A percentile compares a stretch with the other conserved stretches of the same genome.
Evolutionary conservation across 2,329 filamentous ascomycete species (phyloP).

Genomic region (Aspergillus latus): DNA sequence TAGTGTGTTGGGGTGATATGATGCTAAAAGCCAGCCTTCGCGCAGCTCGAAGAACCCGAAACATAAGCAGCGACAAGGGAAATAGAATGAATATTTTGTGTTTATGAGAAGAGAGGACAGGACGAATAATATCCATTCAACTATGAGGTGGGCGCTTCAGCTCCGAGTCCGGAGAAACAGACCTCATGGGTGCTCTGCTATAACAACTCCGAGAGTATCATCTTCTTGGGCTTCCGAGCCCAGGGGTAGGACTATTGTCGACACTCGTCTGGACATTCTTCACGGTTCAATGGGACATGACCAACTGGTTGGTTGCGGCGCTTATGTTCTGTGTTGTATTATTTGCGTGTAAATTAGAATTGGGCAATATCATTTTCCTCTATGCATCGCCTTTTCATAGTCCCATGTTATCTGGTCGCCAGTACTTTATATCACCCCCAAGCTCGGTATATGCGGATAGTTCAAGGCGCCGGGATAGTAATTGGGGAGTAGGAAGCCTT

Average conservation of each 20-base stretch:
- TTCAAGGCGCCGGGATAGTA: too few relatives aligned
- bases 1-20: too few relatives aligned
- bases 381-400: not conserved
- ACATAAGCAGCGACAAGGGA: slow-evolving; percentile 80
- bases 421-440: too few relatives aligned
- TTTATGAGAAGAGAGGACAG: not conserved
- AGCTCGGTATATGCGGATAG: too few relatives aligned
- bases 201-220: too few relatives aligned
- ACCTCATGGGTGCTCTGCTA: too few relatives aligned
- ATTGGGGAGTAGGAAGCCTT: too few relatives aligned
- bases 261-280: slow-evolving; percentile 9
- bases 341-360: slow-evolving; percentile 20
- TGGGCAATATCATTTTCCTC: slow-evolving; percentile 10
- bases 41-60: slow-evolving; percentile 92
- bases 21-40: not conserved
- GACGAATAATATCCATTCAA: not conserved
- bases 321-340: slow-evolving; percentile 17
- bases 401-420: too few relatives aligned
- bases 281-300: slow-evolving; percentile 17
- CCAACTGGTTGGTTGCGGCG: slow-evolving; percentile 22
- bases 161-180: not conserved
- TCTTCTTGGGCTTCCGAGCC: too few relatives aligned
- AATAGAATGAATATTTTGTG: slow-evolving; percentile 35
- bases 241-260: not conserved
- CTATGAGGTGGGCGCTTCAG: not conserved